Percentiles rank a stretch among this genome's conserved stretches.
These are phyloP conservation scores for Aphanomyces euteiches DNA, from an alignment of 352 stramenopile species.

Conservation along the genomic window DNA sequence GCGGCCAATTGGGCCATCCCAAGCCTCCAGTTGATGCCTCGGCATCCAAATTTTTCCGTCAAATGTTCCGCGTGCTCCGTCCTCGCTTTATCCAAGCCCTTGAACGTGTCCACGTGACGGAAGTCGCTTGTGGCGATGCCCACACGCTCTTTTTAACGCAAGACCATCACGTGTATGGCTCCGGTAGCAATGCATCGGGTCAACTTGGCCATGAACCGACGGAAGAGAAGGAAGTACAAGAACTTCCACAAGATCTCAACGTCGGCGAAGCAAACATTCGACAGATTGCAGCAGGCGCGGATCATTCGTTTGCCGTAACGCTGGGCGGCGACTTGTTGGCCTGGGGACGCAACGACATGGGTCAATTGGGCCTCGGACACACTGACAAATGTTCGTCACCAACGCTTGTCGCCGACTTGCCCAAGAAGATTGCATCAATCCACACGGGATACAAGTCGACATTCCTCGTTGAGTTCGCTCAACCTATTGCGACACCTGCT, in stretches of 20 bases:
- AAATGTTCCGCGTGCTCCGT: conserved; percentile 64
- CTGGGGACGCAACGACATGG: conserved; percentile 69
- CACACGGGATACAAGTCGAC: conserved; percentile 67
- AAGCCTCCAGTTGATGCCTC: conserved; percentile 47
- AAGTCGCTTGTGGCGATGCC: conserved; percentile 61
- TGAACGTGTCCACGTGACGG: conserved; percentile 47
- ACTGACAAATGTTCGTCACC: conserved; percentile 38
- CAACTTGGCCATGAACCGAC: conserved; percentile 47
- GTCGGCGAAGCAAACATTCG: neutral
- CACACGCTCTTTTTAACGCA: conserved; percentile 66
- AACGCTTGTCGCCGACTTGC: conserved; percentile 52
- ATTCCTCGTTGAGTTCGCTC: conserved; percentile 71
- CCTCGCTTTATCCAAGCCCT: conserved; percentile 47
- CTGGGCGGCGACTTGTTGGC: conserved; percentile 53
- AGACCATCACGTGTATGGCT: conserved; percentile 57
- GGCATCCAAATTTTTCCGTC: conserved; percentile 78
- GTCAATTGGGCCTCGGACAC: conserved; percentile 58
- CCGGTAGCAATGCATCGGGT: conserved; percentile 72
- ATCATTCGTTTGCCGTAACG: conserved; percentile 63
- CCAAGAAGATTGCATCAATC: conserved; percentile 52
- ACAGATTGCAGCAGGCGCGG: conserved; percentile 35
- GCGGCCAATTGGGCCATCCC: conserved; percentile 60
- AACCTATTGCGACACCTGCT: conserved; percentile 28
- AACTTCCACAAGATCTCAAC: conserved; percentile 33
- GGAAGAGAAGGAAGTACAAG: conserved; percentile 35